These are phyloP conservation scores for Triadica sebifera DNA, from an alignment of 345 rosid genomes.

Conservation along the genomic window DNA sequence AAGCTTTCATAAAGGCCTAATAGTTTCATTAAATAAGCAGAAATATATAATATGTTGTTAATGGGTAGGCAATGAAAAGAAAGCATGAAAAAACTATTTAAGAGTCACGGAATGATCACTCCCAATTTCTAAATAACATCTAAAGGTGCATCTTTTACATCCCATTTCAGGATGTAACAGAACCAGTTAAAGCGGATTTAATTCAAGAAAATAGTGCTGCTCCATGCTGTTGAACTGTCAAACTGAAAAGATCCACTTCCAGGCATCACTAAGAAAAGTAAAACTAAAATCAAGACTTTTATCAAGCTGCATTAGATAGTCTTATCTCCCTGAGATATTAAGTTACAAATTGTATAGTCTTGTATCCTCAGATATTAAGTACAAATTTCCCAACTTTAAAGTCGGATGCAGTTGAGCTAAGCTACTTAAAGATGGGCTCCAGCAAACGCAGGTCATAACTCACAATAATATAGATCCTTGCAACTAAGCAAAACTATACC, in stretches of 20 bases:
- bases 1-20: not conserved
- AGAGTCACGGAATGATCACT: too few relatives aligned
- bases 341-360: not conserved
- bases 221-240: too few relatives aligned
- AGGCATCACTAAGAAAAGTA: too few relatives aligned
- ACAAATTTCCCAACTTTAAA: not conserved
- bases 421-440: not conserved
- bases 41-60: not conserved
- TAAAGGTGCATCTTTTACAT: too few relatives aligned
- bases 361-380: not conserved
- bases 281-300: not conserved
- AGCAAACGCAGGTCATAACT: not conserved
- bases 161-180: not conserved
- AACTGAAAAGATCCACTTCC: not conserved
- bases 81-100: too few relatives aligned
- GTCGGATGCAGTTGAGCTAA: not conserved
- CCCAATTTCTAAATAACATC: too few relatives aligned
- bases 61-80: too few relatives aligned
- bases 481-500: not conserved
- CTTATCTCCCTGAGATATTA: not conserved
- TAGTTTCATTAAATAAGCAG: not conserved
- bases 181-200: not conserved
- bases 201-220: not conserved
- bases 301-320: not conserved
- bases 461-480: not conserved